phyloP scores from a whole-genome alignment of 305 asterid genomes.

The Caryopteris hybrid region DNA sequence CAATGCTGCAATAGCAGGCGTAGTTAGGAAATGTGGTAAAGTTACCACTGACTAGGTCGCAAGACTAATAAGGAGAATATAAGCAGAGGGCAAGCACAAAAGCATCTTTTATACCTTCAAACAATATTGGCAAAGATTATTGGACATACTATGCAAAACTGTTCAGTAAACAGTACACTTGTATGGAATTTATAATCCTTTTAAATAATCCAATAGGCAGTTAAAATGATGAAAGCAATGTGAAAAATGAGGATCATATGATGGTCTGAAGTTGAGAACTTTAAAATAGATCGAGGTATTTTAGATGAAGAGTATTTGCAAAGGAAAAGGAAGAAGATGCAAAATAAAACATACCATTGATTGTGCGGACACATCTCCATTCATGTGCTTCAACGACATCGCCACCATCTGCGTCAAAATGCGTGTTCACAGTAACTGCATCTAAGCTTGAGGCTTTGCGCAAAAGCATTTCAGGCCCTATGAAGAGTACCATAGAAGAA shows the following conservation, averaged over 20 bases:
- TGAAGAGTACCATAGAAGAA: conserved; percentile 8
- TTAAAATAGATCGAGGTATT: neutral
- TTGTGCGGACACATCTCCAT: conserved; percentile 93
- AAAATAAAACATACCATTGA: conserved; percentile 50
- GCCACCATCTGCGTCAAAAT: conserved; percentile 68
- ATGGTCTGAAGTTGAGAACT: conserved; percentile 1
- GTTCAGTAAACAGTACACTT: neutral
- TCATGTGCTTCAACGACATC: conserved; percentile 85
- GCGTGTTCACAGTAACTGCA: conserved; percentile 37
- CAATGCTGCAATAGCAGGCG: neutral
- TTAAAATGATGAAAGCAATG: neutral
- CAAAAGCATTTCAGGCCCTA: conserved; percentile 84
- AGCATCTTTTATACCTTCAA: neutral
- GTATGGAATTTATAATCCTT: neutral
- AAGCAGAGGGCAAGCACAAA: conserved; percentile 1
- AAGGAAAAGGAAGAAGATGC: conserved; percentile 3
- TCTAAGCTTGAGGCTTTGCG: conserved; percentile 65
- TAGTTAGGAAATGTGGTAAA: neutral
- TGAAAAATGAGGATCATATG: neutral
- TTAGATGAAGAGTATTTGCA: neutral
- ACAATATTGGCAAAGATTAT: conserved; percentile 8
- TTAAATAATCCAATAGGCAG: neutral
- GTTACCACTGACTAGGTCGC: neutral
- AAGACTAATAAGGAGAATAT: conserved; percentile 1
- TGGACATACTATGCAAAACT: neutral